Conservation (phyloP, 2,329 filamentous ascomycete genomes). For the Phaeomoniella chlamydospora region DNA sequence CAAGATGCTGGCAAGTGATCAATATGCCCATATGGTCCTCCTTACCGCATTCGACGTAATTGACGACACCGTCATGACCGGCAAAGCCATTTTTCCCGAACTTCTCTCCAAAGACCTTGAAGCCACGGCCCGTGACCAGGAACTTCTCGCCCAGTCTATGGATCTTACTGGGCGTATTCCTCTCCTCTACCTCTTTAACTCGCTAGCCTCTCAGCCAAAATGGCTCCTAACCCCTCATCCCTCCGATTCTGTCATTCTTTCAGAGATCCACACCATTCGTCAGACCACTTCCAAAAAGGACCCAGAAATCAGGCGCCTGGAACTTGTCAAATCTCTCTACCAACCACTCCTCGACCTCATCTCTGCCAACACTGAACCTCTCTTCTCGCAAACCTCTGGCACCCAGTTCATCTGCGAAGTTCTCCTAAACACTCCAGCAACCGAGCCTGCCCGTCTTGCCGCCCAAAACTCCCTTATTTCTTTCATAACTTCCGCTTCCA, state of each 20-base stretch:
- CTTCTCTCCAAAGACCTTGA: slow-evolving; percentile 54
- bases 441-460: slow-evolving; percentile 60
- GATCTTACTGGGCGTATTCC: slow-evolving; percentile 41
- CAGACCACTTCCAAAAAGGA: slow-evolving; percentile 88
- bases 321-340: slow-evolving; percentile 61
- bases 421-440: slow-evolving; percentile 59
- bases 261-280: slow-evolving; percentile 66
- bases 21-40: slow-evolving; percentile 64
- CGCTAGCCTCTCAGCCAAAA: slow-evolving; percentile 33
- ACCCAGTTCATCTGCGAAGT: slow-evolving; percentile 77
- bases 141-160: slow-evolving; percentile 25
- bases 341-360: slow-evolving; percentile 64
- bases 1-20: slow-evolving; percentile 69
- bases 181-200: slow-evolving; percentile 68
- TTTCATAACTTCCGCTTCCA: slow-evolving; percentile 24
- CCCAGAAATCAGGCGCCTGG: slow-evolving; percentile 55
- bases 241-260: slow-evolving; percentile 54
- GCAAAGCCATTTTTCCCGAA: slow-evolving; percentile 78
- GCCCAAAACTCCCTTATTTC: slow-evolving; percentile 40
- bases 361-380: slow-evolving; percentile 47
- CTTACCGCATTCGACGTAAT: slow-evolving; percentile 80
- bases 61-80: slow-evolving; percentile 81
- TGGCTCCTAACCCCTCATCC: slow-evolving; percentile 43
- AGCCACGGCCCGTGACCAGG: slow-evolving; percentile 23
- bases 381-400: slow-evolving; percentile 66